Evolutionary conservation across 192 early-diverging fungal genomes (phyloP).

Genomic region (Coemansia sp.): DNA sequence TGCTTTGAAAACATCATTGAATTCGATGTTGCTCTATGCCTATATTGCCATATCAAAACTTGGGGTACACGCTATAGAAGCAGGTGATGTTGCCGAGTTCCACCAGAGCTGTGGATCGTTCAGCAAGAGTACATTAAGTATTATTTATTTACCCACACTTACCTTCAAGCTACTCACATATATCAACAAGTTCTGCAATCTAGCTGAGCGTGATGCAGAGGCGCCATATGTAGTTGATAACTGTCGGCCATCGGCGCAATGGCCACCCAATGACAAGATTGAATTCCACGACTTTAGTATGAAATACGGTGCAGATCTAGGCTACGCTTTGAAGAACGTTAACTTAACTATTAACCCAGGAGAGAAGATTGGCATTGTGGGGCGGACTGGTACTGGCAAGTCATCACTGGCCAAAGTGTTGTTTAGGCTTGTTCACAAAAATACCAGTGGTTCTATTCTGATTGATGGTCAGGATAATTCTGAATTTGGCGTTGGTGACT

Average conservation of each 20-base stretch:
- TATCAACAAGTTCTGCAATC: neutral
- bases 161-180: neutral
- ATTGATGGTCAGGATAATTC: slow-evolving; percentile 79
- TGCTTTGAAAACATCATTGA: too few relatives aligned
- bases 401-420: slow-evolving; percentile 58
- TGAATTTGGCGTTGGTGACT: slow-evolving; percentile 63
- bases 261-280: slow-evolving; percentile 23
- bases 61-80: neutral
- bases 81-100: neutral
- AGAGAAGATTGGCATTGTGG: slow-evolving; percentile 62
- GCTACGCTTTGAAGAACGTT: slow-evolving; percentile 35
- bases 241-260: slow-evolving; percentile 3
- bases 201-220: slow-evolving; percentile 7
- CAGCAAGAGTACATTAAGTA: neutral
- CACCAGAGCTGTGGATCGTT: neutral
- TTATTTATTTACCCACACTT: neutral
- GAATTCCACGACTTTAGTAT: slow-evolving; percentile 35
- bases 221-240: slow-evolving; percentile 9
- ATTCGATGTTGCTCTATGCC: neutral
- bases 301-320: slow-evolving; percentile 16
- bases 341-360: slow-evolving; percentile 53
- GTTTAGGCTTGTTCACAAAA: slow-evolving; percentile 64
- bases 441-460: slow-evolving; percentile 53
- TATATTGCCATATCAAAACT: neutral
- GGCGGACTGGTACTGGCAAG: slow-evolving; percentile 66